Conservation (phyloP, 164 flowering plant genomes). For the Annona squamosa region DNA sequence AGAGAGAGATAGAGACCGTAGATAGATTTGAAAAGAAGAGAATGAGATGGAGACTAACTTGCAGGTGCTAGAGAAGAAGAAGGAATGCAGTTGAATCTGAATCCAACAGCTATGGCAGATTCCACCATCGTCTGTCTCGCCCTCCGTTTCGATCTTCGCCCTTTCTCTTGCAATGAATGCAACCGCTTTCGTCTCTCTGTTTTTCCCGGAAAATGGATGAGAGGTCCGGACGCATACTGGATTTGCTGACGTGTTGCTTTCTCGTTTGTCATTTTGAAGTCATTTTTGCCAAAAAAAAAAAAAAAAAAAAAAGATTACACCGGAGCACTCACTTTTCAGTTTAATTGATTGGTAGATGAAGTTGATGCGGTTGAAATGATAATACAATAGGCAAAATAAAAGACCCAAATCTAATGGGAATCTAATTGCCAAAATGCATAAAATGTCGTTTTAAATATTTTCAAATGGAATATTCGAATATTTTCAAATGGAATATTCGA, state of each 20-base stretch:
- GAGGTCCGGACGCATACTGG: neutral
- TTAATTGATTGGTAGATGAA: too few relatives aligned
- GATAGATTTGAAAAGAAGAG: neutral
- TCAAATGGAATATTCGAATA: too few relatives aligned
- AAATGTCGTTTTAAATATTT: too few relatives aligned
- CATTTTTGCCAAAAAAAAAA: too few relatives aligned
- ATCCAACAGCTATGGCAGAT: constrained; percentile 39
- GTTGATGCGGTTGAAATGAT: too few relatives aligned
- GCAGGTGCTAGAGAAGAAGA: constrained; percentile 16
- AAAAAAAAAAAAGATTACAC: too few relatives aligned
- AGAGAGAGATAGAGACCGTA: neutral
- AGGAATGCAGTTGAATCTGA: constrained; percentile 25
- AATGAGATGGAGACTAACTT: neutral
- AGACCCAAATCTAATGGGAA: too few relatives aligned
- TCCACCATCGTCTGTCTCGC: constrained; percentile 20
- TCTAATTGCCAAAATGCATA: too few relatives aligned
- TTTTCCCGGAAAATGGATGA: neutral
- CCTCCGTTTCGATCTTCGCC: neutral
- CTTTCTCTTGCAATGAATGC: neutral
- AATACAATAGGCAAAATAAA: too few relatives aligned
- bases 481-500: too few relatives aligned
- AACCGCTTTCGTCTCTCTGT: neutral
- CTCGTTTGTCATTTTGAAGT: neutral
- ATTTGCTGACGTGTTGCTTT: neutral
- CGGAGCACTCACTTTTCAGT: too few relatives aligned